These are phyloP conservation scores for Fraxinus pennsylvanica DNA, from an alignment of 257 asterid genomes.

Conservation along the genomic window DNA sequence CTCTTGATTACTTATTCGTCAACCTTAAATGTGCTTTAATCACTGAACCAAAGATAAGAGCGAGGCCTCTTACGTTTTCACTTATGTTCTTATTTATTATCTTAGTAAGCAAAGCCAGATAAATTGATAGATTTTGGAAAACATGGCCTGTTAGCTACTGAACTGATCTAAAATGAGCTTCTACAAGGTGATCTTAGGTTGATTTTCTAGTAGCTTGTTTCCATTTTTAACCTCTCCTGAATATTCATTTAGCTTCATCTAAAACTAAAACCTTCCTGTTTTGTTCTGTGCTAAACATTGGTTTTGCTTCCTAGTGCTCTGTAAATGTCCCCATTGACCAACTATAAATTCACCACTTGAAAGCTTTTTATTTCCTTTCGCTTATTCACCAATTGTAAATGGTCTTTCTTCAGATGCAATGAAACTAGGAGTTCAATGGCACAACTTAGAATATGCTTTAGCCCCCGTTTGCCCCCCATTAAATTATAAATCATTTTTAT, in stretches of 20 bases:
- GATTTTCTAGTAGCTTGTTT: background rate
- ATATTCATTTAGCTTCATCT: background rate
- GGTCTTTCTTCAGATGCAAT: background rate
- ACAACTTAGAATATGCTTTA: background rate
- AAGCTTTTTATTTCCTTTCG: background rate
- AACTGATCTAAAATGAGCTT: background rate
- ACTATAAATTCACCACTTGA: background rate
- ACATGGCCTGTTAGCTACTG: background rate
- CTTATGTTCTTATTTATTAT: background rate
- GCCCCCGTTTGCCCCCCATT: background rate
- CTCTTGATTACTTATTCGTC: background rate
- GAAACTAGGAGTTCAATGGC: background rate
- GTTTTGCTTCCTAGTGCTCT: background rate
- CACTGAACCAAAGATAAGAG: background rate
- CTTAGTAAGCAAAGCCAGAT: background rate
- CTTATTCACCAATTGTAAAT: background rate
- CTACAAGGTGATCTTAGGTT: background rate
- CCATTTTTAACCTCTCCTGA: background rate
- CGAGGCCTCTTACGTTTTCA: background rate
- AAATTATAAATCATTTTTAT: no score
- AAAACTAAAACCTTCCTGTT: background rate
- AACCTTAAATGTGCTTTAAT: conserved; percentile 4
- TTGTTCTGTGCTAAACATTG: background rate
- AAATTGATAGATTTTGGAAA: background rate
- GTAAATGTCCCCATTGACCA: background rate